These are phyloP conservation scores for Arctium lappa DNA, from an alignment of 129 eudicot genomes.

Conservation along the genomic window DNA sequence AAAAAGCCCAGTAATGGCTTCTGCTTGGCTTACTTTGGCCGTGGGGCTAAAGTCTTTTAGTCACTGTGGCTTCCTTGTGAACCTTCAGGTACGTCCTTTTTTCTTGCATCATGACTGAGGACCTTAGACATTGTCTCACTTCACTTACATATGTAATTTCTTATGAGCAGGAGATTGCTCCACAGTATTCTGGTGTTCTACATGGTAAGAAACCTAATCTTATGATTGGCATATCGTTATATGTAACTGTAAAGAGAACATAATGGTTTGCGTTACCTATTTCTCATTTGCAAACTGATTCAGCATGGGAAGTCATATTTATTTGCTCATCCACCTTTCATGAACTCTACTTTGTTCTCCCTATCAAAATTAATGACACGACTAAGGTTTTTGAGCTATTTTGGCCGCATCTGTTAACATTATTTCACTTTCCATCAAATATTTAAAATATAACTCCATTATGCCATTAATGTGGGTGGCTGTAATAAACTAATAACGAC, in stretches of 20 bases:
- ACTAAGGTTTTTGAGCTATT: neutral
- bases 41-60: conserved; percentile 92
- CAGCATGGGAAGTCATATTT: neutral
- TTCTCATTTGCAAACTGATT: neutral
- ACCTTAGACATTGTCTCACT: neutral
- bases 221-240: neutral
- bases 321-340: too few relatives aligned
- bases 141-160: conserved; percentile 13
- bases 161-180: conserved; percentile 77
- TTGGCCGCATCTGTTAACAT: neutral
- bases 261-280: neutral
- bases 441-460: neutral
- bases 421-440: neutral
- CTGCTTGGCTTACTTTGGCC: conserved; percentile 96
- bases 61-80: conserved; percentile 97
- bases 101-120: neutral
- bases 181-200: conserved; percentile 89
- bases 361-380: too few relatives aligned
- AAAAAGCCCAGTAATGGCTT: conserved; percentile 63
- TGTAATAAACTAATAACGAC: neutral
- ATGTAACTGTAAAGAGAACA: neutral
- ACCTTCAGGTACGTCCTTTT: conserved; percentile 65
- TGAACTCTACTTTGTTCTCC: too few relatives aligned
- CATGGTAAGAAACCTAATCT: conserved; percentile 54
- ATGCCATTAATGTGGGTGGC: too few relatives aligned